Percentiles rank a stretch among this genome's conserved stretches.
Evolutionary conservation across 257 asterid species (phyloP).

Genomic region (Phtheirospermum japonicum): DNA sequence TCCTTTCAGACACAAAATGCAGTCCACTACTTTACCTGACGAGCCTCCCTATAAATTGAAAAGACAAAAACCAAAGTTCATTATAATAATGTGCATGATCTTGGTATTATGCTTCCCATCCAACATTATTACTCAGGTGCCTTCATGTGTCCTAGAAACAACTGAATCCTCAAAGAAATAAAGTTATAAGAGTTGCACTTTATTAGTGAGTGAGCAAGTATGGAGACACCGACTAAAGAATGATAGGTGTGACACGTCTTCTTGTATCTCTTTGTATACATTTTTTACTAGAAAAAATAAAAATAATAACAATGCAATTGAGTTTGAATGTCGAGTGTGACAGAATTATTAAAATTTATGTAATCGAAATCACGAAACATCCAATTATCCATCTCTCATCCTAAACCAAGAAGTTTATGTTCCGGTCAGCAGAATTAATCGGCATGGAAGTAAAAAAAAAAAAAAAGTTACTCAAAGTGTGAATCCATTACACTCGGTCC

Average conservation of each 20-base stretch:
- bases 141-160: not conserved
- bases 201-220: too few species aligned
- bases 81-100: not conserved
- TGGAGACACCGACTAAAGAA: too few species aligned
- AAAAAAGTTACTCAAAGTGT: too few species aligned
- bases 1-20: constrained; percentile 88
- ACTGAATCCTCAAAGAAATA: not conserved
- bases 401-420: not conserved
- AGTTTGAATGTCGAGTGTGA: constrained; percentile 5
- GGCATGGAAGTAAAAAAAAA: too few species aligned
- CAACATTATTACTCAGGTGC: not conserved
- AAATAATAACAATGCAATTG: not conserved
- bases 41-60: constrained; percentile 79
- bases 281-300: too few species aligned
- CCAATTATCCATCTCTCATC: not conserved
- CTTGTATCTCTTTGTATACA: not conserved
- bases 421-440: not conserved
- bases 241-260: too few species aligned
- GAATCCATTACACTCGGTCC: too few species aligned
- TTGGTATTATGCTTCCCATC: not conserved
- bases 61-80: constrained; percentile 26
- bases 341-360: not conserved
- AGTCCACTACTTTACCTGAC: constrained; percentile 87
- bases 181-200: not conserved
- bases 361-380: constrained; percentile 7